Conservation (phyloP, 805 yeast species). For the Saturnispora hagleri region DNA sequence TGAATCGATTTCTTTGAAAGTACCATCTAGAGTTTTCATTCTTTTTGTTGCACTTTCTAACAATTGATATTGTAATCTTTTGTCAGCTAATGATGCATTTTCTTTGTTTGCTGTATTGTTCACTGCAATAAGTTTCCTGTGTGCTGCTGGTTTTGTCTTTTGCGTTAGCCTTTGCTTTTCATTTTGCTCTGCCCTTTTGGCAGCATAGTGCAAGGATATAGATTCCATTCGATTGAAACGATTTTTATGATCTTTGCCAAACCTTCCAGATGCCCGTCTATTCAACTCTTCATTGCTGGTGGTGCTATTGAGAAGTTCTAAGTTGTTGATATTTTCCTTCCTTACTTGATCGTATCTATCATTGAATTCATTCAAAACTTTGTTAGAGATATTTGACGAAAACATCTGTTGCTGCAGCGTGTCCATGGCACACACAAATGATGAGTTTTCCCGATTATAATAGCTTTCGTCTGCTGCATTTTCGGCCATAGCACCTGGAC, state of each 20-base stretch:
- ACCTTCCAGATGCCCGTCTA: slow-evolving; percentile 29
- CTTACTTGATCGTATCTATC: slow-evolving; percentile 33
- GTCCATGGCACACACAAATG: slow-evolving; percentile 24
- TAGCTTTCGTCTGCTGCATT: slow-evolving; percentile 21
- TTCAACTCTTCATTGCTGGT: slow-evolving; percentile 18
- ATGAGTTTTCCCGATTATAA: slow-evolving; percentile 22
- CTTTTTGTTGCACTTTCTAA: slow-evolving; percentile 27
- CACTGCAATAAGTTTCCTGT: slow-evolving; percentile 1
- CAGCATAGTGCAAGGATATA: slow-evolving; percentile 40
- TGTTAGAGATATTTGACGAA: slow-evolving; percentile 37
- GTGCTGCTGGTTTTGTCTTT: background rate
- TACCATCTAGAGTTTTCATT: slow-evolving; percentile 17
- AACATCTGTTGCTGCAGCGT: slow-evolving; percentile 36
- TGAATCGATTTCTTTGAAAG: slow-evolving; percentile 22
- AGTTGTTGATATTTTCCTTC: slow-evolving; percentile 18
- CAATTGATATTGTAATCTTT: slow-evolving; percentile 16
- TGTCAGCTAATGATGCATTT: slow-evolving; percentile 18
- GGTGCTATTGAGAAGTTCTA: slow-evolving; percentile 20
- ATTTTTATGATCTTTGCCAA: slow-evolving; percentile 37
- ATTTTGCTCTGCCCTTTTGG: slow-evolving; percentile 19
- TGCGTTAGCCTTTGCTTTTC: slow-evolving; percentile 1
- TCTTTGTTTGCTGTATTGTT: background rate
- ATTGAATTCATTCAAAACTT: slow-evolving; percentile 38
- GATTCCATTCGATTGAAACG: slow-evolving; percentile 43
- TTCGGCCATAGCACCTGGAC: slow-evolving; percentile 10